Conservation (phyloP, 805 yeast species). For the Metschnikowia cerradonensis region DNA sequence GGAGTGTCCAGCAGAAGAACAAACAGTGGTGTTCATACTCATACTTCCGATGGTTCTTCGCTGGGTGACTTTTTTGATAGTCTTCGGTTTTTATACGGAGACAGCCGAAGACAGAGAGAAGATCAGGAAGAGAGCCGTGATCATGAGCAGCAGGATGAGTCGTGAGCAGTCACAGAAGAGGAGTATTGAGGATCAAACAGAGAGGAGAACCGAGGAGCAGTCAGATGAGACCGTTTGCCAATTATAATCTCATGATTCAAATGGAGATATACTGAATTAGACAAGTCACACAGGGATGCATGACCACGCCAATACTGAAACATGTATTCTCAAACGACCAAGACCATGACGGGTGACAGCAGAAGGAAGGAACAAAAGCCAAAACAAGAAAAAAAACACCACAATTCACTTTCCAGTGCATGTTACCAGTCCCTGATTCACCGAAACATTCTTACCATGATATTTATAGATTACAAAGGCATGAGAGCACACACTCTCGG, state of each 20-base stretch:
- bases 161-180: neutral
- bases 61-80: conserved; percentile 4
- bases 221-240: neutral
- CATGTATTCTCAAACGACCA: neutral
- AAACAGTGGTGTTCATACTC: conserved; percentile 41
- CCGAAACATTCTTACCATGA: neutral
- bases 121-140: neutral
- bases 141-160: neutral
- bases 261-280: neutral
- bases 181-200: neutral
- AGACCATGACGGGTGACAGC: neutral
- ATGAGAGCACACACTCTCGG: neutral
- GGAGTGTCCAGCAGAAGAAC: conserved; percentile 50
- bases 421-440: neutral
- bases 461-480: neutral
- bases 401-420: neutral
- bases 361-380: neutral
- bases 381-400: neutral
- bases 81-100: neutral
- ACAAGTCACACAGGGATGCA: no score
- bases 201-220: no score
- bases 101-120: neutral
- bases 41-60: conserved; percentile 9
- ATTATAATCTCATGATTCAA: neutral
- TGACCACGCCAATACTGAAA: no score